A percentile compares a stretch with the other conserved stretches of the same genome.
phyloP scores from a whole-genome alignment of 139 green algal genomes.

The Eudorina sp. region DNA sequence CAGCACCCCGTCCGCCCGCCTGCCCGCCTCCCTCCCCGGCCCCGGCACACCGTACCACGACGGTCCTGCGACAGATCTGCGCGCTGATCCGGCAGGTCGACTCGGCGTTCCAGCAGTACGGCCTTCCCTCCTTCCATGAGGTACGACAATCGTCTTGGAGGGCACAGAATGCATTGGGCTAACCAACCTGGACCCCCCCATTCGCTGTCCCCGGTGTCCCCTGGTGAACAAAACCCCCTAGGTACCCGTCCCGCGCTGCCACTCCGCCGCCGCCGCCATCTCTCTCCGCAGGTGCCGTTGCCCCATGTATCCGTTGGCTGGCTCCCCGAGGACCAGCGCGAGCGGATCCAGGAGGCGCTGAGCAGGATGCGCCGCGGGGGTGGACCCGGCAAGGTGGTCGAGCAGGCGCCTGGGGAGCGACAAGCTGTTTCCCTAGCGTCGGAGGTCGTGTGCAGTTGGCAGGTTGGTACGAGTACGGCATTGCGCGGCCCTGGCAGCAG shows the following conservation, averaged over 20 bases:
- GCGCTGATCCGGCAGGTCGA: conserved; percentile 1
- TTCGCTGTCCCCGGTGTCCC: background rate
- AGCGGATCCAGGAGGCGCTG: background rate
- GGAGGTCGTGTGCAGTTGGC: conserved; percentile 14
- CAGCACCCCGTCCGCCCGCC: background rate
- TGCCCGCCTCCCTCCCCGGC: no score
- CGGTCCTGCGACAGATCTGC: background rate
- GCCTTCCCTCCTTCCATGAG: conserved; percentile 32
- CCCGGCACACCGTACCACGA: no score
- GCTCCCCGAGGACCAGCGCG: conserved; percentile 19
- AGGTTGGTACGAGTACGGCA: no score
- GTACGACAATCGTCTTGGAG: background rate
- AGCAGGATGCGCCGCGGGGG: no score
- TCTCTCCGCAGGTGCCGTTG: background rate
- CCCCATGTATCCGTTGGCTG: conserved; percentile 45
- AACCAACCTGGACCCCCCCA: background rate
- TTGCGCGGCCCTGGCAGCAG: no score
- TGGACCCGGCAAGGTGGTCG: background rate
- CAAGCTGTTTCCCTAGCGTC: background rate
- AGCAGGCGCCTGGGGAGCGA: background rate
- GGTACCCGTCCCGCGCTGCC: background rate
- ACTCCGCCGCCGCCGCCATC: background rate
- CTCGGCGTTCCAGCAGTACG: background rate
- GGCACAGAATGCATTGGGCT: background rate
- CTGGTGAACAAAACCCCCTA: background rate